Conservation (phyloP, 2,329 filamentous ascomycete species). For the Myotisia sp. region DNA sequence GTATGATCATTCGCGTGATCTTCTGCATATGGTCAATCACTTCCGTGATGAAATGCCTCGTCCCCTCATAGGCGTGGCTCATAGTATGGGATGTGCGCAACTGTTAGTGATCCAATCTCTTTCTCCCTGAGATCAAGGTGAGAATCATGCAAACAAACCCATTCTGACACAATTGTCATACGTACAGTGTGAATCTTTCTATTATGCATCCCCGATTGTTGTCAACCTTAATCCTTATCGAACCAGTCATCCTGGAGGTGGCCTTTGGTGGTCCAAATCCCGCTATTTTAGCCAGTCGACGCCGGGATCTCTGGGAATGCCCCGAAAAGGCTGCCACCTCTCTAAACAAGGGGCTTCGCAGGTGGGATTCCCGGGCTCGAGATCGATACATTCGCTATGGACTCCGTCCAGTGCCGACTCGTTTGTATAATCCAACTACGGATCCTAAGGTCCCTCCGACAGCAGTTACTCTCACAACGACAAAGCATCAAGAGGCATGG, state of each 20-base stretch:
- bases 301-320: slow-evolving; percentile 73
- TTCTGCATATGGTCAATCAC: slow-evolving; percentile 70
- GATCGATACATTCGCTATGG: slow-evolving; percentile 60
- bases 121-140: too few species aligned
- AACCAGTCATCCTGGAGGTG: slow-evolving; percentile 56
- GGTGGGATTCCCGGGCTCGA: slow-evolving; percentile 71
- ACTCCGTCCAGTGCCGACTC: slow-evolving; percentile 58
- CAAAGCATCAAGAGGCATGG: slow-evolving; percentile 72
- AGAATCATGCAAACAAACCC: background rate
- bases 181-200: slow-evolving; percentile 44
- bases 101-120: slow-evolving; percentile 31
- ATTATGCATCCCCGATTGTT: slow-evolving; percentile 71
- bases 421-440: slow-evolving; percentile 21
- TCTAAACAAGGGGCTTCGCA: slow-evolving; percentile 65
- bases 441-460: slow-evolving; percentile 41
- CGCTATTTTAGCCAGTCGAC: slow-evolving; percentile 41
- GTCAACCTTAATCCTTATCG: slow-evolving; percentile 60
- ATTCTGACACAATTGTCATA: slow-evolving; percentile 1
- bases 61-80: slow-evolving; percentile 70
- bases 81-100: slow-evolving; percentile 72
- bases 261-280: slow-evolving; percentile 20
- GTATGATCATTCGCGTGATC: slow-evolving; percentile 72
- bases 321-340: slow-evolving; percentile 50
- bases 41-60: slow-evolving; percentile 68
- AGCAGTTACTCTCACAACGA: slow-evolving; percentile 60